Base-by-base conservation (phyloP, 768 basidiomycete species). In the Pisolithus orientalis region DNA sequence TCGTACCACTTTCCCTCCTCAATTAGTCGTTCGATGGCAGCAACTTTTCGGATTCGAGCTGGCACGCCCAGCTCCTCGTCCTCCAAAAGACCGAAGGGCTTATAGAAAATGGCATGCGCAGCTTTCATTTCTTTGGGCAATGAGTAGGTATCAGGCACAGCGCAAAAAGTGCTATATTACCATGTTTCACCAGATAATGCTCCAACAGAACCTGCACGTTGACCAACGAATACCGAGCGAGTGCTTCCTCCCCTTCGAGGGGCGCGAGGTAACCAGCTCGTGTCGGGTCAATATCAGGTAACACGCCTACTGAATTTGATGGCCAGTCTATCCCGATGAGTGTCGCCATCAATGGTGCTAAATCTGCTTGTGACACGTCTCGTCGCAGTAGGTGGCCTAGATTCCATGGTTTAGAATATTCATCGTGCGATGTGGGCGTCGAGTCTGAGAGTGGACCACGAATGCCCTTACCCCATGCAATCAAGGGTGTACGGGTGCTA, bases 331-430 rank as follows among this genome's bases (percentile, higher is more conserved):
- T 74, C 17, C 90, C 90, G 16, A 90, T 60, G 7, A 93, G 73
- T 5, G 84, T 68, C 1, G 88, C 77, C 85, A 93, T 90, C 44
- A 94, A 72, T 4, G 85, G 75, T 7, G 91, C 77, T 14, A 94
- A 73, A 59, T 93, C 90, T 0, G 89, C 91, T 60, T 94, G 91
- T 52, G 87, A 87, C 4, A 94, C 76, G 56, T 94, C 91, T 34
- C 80, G 78, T 16, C 89, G 76, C 34, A 79, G 70, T 1, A 90
- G 62, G 47, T 83, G 76, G 2, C 65, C 60, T 3, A 91, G 66
- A 3, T 70, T 65, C 87, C 87, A 92, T 1, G 79, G 74, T 34
- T 60, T 62, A 2, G 89, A 89, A 62, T 84, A 90, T 0, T 75
- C 70, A 58, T 91, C 89, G 50, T 89, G 85, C 0, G 85, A 85